phyloP scores from a whole-genome alignment of 768 basidiomycete species.

The Boletus tylopilopsis region DNA sequence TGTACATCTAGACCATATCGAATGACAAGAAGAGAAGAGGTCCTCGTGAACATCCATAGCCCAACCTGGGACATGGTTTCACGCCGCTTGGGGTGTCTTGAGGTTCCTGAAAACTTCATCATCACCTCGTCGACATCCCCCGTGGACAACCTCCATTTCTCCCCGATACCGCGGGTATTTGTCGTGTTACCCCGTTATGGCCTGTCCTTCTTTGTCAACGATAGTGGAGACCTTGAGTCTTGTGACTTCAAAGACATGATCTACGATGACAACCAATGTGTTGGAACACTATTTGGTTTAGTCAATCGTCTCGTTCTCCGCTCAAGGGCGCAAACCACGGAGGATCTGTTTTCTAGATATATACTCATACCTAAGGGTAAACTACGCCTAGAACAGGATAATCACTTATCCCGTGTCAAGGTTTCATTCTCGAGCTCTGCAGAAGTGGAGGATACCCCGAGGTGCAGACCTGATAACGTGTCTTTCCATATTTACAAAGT shows the following conservation, averaged over 20 bases:
- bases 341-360: neutral
- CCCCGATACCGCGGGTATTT: neutral
- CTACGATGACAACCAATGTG: neutral
- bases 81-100: neutral
- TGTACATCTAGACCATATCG: neutral
- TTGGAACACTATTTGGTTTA: neutral
- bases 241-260: neutral
- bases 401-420: no score
- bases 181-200: neutral
- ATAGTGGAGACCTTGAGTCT: neutral
- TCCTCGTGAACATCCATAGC: neutral
- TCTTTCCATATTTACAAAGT: neutral
- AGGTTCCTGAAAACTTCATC: neutral
- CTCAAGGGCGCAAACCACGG: neutral
- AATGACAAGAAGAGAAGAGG: neutral
- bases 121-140: neutral
- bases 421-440: no score
- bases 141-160: neutral
- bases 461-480: no score
- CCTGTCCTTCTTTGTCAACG: neutral
- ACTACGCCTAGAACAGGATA: no score
- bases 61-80: neutral
- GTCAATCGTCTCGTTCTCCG: neutral
- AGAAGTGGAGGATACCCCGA: no score
- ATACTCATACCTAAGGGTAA: neutral